Evolutionary conservation across 176 grass and related monocot species (phyloP).

Genomic region (Pharus latifolius): DNA sequence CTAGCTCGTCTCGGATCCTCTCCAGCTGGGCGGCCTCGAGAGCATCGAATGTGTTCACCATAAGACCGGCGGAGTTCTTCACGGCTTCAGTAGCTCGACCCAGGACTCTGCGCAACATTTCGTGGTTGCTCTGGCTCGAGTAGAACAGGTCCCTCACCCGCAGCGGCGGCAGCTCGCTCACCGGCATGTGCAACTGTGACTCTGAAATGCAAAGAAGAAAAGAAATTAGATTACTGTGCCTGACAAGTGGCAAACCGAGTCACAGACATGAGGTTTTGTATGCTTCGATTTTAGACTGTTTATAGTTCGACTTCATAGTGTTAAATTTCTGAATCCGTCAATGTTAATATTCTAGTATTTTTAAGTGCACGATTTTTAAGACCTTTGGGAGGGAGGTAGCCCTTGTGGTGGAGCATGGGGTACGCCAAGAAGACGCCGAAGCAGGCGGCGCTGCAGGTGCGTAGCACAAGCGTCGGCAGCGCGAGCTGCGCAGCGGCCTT

Average conservation of each 20-base stretch:
- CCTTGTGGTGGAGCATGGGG: conserved; percentile 9
- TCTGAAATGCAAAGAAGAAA: no score
- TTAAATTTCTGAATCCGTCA: no score
- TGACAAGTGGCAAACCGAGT: no score
- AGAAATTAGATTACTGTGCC: no score
- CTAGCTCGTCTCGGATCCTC: not conserved
- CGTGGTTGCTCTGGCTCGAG: not conserved
- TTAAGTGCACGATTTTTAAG: no score
- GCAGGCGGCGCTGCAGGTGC: conserved; percentile 3
- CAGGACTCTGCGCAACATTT: not conserved
- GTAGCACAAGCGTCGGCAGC: conserved; percentile 14
- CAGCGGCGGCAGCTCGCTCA: conserved; percentile 24
- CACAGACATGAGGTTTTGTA: no score
- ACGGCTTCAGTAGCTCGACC: not conserved
- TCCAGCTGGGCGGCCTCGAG: conserved; percentile 2
- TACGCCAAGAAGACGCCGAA: not conserved
- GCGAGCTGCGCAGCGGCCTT: not conserved
- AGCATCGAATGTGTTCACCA: conserved; percentile 18
- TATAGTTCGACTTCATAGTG: no score
- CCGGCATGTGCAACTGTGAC: not conserved
- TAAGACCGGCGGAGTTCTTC: not conserved
- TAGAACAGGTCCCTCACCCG: conserved; percentile 18
- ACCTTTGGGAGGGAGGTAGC: conserved; percentile 29
- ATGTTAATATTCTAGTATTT: no score
- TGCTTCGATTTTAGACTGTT: no score